Base-by-base conservation (phyloP, 495 filamentous ascomycete genomes). In the Staphylotrichum longicolle region DNA sequence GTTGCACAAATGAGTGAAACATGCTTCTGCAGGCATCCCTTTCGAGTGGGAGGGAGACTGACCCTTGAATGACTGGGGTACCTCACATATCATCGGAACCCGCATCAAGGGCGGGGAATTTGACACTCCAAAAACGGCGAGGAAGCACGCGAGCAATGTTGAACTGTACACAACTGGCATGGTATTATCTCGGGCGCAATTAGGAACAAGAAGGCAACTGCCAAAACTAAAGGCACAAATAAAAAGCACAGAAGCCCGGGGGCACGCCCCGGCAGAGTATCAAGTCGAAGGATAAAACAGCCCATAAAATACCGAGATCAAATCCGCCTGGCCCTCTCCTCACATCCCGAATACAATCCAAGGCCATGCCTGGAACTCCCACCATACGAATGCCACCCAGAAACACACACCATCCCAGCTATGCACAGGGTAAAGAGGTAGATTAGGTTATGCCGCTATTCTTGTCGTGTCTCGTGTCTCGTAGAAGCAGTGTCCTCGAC, bases 391-490 rank as follows among this genome's bases (percentile, higher is more conserved):
- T 11, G 34, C 49, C 35, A 55, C 44, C 55, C 34, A 62, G 61
- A 57, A 53, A 63, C 57, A 61, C 54, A 63, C 61, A 69, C 60
- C 67, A 69, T 57, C 54, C 68, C 63, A 68, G 64, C 62, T 68
- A 63, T 71, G 71, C 71, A 73, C 67, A 63, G 50, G 63, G 56
- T 20, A 39, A 15, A 2, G 53, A 51, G 66, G 37, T 41, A 58
- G 48, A 63, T 58, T 67, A 62, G 54, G 66, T 20, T 54, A 46
- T 49, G 66, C 58, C 57, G 58, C 63, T 52, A 54, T 27, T 53
- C 63, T 61, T 62, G 67, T 73, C 70, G 69, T 73, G 56, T 71
- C 69, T 73, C 70, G 65, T 73, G 54, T 73, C 69, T 73, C 71
- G 67, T 73, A 63, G 20, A 55, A 67, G 63, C 67, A 58, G 54